Percentiles rank a stretch among this genome's conserved stretches.
Conservation (phyloP, 2,329 filamentous ascomycete genomes). For the Paracamarosporium sp. region DNA sequence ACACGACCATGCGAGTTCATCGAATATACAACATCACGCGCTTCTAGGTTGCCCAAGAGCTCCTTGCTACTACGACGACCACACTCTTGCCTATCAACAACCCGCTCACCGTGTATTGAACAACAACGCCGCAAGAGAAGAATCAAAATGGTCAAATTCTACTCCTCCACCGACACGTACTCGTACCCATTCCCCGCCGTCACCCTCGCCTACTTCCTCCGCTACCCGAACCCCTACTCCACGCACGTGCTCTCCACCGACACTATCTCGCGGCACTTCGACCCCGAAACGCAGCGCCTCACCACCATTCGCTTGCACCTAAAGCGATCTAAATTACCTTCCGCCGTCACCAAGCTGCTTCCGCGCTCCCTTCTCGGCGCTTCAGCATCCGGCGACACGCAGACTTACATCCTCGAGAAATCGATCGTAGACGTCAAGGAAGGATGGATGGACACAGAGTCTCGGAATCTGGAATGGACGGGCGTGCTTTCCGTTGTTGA, state of each 20-base stretch:
- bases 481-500: conserved; percentile 81
- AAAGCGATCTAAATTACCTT: conserved; percentile 80
- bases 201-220: conserved; percentile 87
- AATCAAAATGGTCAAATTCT: conserved; percentile 58
- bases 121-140: not conserved
- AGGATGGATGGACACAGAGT: conserved; percentile 84
- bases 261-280: conserved; percentile 76
- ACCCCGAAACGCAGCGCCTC: conserved; percentile 74
- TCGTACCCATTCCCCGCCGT: conserved; percentile 84
- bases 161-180: conserved; percentile 70
- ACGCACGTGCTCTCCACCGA: conserved; percentile 84
- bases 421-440: conserved; percentile 80
- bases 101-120: too few species aligned
- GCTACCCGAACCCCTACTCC: conserved; percentile 86
- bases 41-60: conserved; percentile 19
- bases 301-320: conserved; percentile 81
- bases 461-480: conserved; percentile 81
- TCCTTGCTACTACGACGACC: conserved; percentile 3
- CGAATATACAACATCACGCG: conserved; percentile 30
- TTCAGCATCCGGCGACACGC: conserved; percentile 66
- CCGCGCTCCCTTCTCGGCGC: conserved; percentile 72
- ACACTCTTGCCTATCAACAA: conserved; percentile 6
- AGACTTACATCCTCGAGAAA: conserved; percentile 81
- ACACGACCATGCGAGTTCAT: conserved; percentile 36
- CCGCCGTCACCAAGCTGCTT: conserved; percentile 76